Base-by-base conservation (phyloP, 495 filamentous ascomycete genomes). In the Hypoxylon lenormandii region DNA sequence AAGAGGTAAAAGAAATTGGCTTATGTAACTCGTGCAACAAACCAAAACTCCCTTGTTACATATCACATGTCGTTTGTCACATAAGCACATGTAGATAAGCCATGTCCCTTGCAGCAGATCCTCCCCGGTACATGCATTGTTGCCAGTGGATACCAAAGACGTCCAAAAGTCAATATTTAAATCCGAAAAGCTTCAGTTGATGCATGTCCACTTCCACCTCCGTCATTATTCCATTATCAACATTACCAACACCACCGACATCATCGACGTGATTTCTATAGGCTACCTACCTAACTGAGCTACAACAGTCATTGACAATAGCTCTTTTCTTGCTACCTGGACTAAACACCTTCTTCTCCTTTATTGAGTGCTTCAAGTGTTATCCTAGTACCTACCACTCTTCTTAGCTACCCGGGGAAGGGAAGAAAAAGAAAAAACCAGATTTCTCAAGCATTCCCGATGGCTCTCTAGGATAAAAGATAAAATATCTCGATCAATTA, bases 141-240 rank as follows among this genome's bases (percentile, higher is more conserved):
- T 64, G 60, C 66, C 15, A 61, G 53, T 64, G 66, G 66, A 70
- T 61, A 66, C 61, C 61, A 61, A 26, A 51, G 13, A 22, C 38
- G 38, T 48, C 36, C n/a, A 7, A 56, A 65, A 60, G 61, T 70
- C 56, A 70, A 70, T 64, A 70, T 65, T 61, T 67, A 42, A 54
- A 16, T 49, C 38, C n/a, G 30, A n/a, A 33, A 33, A 51, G 26
- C 37, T 28, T 55, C 36, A 28, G 12, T 57, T 4, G 4, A 28
- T 63, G 43, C 23, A 58, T 50, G 45, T 7, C 3, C 30, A 33
- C 10, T 8, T 33, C 30, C 50, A 16, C 47, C 55, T 40, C 15
- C 69, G 49, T 54, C 57, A 47, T 49, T 42, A n/a, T n/a, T n/a
- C n/a, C n/a, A n/a, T n/a, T n/a, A n/a, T n/a, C n/a, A 11, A 52